Conservation (phyloP, 192 early-diverging fungal species). For the Paraglomus brasilianum region DNA sequence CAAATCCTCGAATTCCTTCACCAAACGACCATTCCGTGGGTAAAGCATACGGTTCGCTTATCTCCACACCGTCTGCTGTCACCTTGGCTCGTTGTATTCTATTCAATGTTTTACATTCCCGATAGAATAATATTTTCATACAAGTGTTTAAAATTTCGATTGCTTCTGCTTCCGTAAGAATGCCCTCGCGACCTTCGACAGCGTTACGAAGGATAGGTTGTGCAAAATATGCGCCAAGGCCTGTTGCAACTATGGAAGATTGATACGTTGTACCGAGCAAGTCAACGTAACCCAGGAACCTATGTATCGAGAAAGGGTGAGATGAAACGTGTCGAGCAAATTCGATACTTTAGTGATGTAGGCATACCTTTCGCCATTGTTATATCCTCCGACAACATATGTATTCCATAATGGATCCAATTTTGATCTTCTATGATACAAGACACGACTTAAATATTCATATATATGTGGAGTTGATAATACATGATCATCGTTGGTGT, state of each 20-base stretch:
- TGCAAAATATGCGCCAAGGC: constrained; percentile 88
- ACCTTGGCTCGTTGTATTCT: constrained; percentile 93
- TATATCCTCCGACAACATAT: constrained; percentile 83
- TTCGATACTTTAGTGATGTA: too few relatives aligned
- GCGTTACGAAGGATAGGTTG: constrained; percentile 90
- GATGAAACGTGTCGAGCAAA: neutral
- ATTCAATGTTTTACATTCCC: constrained; percentile 91
- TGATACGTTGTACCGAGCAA: constrained; percentile 93
- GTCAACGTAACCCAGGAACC: constrained; percentile 91
- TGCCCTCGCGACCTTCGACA: constrained; percentile 83
- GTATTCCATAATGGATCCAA: constrained; percentile 96
- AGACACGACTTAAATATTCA: constrained; percentile 85
- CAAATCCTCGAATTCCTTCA: constrained; percentile 72
- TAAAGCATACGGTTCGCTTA: constrained; percentile 85
- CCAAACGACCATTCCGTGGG: constrained; percentile 93
- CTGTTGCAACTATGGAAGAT: constrained; percentile 88
- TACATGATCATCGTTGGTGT: constrained; percentile 85
- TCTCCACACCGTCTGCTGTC: constrained; percentile 75
- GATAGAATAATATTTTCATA: constrained; percentile 92
- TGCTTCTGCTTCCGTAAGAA: constrained; percentile 89
- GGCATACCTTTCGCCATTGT: constrained; percentile 68
- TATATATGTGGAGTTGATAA: constrained; percentile 85
- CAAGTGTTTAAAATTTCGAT: constrained; percentile 78
- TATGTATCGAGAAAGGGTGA: constrained; percentile 23
- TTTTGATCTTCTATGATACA: constrained; percentile 89